These are phyloP conservation scores for Eugenia klotzschiana DNA, from an alignment of 441 rosid species.

Conservation along the genomic window DNA sequence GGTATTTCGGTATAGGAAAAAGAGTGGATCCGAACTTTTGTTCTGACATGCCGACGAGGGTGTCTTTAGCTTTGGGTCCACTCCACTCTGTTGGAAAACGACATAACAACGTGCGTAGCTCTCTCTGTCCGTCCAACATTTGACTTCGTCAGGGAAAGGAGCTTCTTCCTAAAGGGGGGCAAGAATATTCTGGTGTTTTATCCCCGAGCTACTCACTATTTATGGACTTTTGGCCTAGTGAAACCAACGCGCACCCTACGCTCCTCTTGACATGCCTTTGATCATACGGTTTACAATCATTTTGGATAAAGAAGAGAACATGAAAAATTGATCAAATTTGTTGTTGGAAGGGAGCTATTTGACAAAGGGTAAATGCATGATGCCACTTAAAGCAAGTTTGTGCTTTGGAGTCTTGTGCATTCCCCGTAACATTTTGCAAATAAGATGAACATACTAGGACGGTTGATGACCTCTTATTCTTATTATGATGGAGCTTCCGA, in stretches of 20 bases:
- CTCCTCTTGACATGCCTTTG: neutral
- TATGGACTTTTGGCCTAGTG: neutral
- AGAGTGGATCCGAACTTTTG: neutral
- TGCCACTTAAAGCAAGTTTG: neutral
- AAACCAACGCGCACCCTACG: neutral
- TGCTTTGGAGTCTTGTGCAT: neutral
- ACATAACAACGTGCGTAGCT: neutral
- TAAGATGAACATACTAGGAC: neutral
- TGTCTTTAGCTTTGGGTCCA: neutral
- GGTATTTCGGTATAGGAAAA: neutral
- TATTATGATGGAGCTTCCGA: neutral
- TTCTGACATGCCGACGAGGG: neutral
- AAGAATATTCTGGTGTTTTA: neutral
- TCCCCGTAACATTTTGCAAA: neutral
- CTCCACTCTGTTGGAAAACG: neutral
- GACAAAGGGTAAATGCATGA: neutral
- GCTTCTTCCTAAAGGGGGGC: neutral
- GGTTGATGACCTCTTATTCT: neutral
- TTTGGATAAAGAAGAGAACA: neutral
- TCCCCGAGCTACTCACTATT: neutral
- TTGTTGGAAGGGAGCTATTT: neutral
- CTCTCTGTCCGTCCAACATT: neutral
- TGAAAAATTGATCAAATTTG: neutral
- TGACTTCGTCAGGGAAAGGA: neutral
- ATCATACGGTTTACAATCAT: neutral